Conservation (phyloP, 108 stramenopile genomes). For the Cyclotella baltica region DNA sequence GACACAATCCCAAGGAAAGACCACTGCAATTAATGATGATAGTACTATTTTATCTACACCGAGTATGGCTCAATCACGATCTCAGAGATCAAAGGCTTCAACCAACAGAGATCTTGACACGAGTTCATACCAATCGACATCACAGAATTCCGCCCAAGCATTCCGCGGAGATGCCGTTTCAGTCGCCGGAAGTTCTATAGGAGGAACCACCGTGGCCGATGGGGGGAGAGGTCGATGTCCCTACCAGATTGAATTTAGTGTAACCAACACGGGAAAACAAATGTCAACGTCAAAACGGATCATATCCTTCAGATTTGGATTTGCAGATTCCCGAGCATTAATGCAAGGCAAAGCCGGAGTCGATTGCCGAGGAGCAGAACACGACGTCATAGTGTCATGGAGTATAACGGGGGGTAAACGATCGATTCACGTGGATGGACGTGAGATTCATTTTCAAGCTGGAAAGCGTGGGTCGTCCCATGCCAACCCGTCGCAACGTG, state of each 20-base stretch:
- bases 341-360: slow-evolving; percentile 57
- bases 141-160: neutral
- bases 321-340: slow-evolving; percentile 67
- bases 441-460: slow-evolving; percentile 71
- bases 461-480: slow-evolving; percentile 43
- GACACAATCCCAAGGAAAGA: neutral
- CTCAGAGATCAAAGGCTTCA: too few relatives aligned
- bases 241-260: slow-evolving; percentile 47
- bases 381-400: slow-evolving; percentile 85
- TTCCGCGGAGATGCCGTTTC: neutral
- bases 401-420: slow-evolving; percentile 80
- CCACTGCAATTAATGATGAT: neutral
- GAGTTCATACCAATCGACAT: neutral
- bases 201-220: slow-evolving; percentile 29
- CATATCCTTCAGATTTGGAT: slow-evolving; percentile 83
- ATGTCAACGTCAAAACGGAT: slow-evolving; percentile 77
- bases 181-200: neutral
- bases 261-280: slow-evolving; percentile 59
- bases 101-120: neutral
- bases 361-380: slow-evolving; percentile 87
- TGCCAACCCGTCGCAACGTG: slow-evolving; percentile 26
- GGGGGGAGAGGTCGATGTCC: slow-evolving; percentile 42
- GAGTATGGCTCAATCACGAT: too few relatives aligned
- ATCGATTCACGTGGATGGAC: slow-evolving; percentile 64
- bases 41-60: neutral